These are phyloP conservation scores for Colletotrichum viniferum DNA, from an alignment of 2,329 filamentous ascomycete genomes.

Conservation along the genomic window DNA sequence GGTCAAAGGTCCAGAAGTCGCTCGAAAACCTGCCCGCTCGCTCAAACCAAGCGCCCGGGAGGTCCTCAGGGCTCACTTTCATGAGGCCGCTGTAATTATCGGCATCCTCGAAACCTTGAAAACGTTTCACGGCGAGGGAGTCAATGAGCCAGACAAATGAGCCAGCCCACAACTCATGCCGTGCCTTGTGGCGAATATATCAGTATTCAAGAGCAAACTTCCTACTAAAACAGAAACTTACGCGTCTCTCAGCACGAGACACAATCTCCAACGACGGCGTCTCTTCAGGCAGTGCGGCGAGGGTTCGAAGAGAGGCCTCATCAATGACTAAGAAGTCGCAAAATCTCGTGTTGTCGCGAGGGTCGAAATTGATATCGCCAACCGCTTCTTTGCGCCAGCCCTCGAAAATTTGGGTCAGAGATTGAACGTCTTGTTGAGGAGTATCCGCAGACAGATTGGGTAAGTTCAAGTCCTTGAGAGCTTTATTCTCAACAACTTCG, in stretches of 20 bases:
- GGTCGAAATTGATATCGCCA: fast-evolving
- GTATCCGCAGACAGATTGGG: neutral
- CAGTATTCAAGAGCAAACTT: neutral
- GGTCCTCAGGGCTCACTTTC: neutral
- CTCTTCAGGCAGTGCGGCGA: neutral
- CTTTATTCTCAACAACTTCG: neutral
- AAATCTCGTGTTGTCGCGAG: neutral
- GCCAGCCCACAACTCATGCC: neutral
- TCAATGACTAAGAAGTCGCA: neutral
- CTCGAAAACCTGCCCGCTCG: neutral
- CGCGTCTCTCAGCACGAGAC: neutral
- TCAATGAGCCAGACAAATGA: neutral
- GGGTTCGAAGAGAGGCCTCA: neutral
- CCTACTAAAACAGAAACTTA: neutral
- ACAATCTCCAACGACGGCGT: neutral
- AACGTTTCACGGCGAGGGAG: neutral
- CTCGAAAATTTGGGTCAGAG: fast-evolving
- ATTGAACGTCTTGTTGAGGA: neutral
- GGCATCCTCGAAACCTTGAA: neutral
- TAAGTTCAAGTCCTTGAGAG: neutral
- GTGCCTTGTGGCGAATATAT: neutral
- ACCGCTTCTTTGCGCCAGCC: neutral
- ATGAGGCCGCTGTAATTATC: neutral
- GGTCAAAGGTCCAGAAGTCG: neutral
- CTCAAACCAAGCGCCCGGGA: neutral